Percentiles rank a stretch among this genome's conserved stretches.
Evolutionary conservation across 148 eudicot species (phyloP).

Genomic region (Persicaria maculosa): DNA sequence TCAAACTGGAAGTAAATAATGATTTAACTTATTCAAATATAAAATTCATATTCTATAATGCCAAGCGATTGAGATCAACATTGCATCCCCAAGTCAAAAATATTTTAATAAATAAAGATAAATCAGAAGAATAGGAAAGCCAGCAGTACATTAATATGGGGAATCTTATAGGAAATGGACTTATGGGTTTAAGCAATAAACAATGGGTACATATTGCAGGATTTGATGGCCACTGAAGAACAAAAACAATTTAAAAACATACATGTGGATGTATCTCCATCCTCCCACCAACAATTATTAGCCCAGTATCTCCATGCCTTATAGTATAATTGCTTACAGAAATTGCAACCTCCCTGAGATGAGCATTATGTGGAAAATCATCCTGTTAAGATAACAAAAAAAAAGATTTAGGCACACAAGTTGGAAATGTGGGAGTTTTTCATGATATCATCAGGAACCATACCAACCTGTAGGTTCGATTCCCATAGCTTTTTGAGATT

Average conservation of each 20-base stretch:
- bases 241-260: conserved; percentile 18
- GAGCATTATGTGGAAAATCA: conserved; percentile 97
- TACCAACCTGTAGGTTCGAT: conserved; percentile 64
- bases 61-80: neutral
- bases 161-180: neutral
- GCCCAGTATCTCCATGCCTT: conserved; percentile 92
- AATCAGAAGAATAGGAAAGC: neutral
- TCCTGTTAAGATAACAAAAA: conserved; percentile 38
- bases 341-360: conserved; percentile 83
- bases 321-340: conserved; percentile 85
- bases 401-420: neutral
- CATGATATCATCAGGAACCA: neutral
- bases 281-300: conserved; percentile 88
- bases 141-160: neutral
- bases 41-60: neutral
- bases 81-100: neutral
- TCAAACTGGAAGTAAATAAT: neutral
- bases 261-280: conserved; percentile 97
- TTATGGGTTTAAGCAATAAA: neutral
- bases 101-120: neutral
- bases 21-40: neutral
- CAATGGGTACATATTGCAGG: neutral
- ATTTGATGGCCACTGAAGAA: neutral
- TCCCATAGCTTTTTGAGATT: conserved; percentile 96
- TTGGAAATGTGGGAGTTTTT: neutral